A percentile compares a stretch with the other conserved stretches of the same genome.
These are phyloP conservation scores for Cryptomeria japonica DNA, from an alignment of 75 land plant species.

Conservation along the genomic window DNA sequence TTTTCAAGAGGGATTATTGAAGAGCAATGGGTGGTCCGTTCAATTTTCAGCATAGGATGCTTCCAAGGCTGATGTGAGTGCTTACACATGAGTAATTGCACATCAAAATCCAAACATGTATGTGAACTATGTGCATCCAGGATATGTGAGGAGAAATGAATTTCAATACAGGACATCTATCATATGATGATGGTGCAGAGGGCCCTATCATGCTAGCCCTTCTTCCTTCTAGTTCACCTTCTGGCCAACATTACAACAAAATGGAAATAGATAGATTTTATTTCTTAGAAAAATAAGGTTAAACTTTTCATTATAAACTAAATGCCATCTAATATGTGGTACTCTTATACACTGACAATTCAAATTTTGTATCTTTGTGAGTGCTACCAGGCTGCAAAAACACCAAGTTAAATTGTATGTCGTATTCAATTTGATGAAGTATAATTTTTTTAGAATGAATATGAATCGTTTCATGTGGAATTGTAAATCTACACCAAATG, in stretches of 20 bases:
- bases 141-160: slow-evolving; percentile 46
- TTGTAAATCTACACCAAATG: no score
- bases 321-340: no score
- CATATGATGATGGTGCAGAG: slow-evolving; percentile 34
- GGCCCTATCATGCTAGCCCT: neutral
- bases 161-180: slow-evolving; percentile 22
- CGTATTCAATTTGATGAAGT: no score
- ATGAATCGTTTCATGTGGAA: no score
- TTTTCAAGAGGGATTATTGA: slow-evolving; percentile 17
- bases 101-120: slow-evolving; percentile 7
- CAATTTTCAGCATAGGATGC: neutral
- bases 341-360: no score
- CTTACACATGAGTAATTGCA: neutral
- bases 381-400: no score
- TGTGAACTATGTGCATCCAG: slow-evolving; percentile 38
- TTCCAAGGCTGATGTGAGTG: neutral
- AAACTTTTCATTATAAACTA: no score
- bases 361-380: no score
- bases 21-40: slow-evolving; percentile 30
- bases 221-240: neutral
- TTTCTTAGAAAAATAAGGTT: no score
- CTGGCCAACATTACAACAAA: neutral
- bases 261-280: no score
- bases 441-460: no score
- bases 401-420: no score